A percentile compares a stretch with the other conserved stretches of the same genome.
Conservation (phyloP, 345 rosid species). For the Schrenkiella parvula region DNA sequence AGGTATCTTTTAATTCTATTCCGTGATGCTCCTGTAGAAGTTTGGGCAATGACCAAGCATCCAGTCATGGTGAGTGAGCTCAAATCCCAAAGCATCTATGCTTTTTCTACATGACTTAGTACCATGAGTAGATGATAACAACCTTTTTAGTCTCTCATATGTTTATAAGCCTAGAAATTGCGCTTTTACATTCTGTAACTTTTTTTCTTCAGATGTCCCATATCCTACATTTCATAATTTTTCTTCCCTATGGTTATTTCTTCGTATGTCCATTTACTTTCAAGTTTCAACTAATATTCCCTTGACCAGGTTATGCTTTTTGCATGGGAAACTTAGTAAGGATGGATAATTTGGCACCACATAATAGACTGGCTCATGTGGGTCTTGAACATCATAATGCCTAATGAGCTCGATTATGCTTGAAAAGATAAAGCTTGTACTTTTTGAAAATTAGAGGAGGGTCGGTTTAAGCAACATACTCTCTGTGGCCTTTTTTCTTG, state of each 20-base stretch:
- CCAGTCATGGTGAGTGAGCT: conserved; percentile 77
- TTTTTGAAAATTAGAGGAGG: not conserved
- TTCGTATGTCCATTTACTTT: not conserved
- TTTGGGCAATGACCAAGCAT: conserved; percentile 97
- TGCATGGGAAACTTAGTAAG: conserved; percentile 2
- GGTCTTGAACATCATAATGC: conserved; percentile 5
- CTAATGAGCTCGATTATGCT: not conserved
- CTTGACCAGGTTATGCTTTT: not conserved
- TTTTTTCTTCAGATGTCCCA: not conserved
- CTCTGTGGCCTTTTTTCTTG: not conserved
- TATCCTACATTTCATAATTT: not conserved
- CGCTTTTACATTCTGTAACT: not conserved
- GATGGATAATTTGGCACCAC: not conserved
- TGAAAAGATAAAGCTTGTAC: conserved; percentile 5
- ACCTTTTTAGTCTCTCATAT: not conserved
- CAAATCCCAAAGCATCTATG: conserved; percentile 8
- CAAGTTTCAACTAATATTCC: not conserved
- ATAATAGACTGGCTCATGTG: not conserved
- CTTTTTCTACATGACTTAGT: not conserved
- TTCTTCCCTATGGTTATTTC: not conserved
- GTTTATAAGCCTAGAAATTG: not conserved
- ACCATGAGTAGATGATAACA: not conserved
- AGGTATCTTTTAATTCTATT: conserved; percentile 97
- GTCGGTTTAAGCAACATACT: not conserved
- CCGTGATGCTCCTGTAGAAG: conserved; percentile 99